Conservation (phyloP, 176 grass and related monocot species). For the Puya raimondii region DNA sequence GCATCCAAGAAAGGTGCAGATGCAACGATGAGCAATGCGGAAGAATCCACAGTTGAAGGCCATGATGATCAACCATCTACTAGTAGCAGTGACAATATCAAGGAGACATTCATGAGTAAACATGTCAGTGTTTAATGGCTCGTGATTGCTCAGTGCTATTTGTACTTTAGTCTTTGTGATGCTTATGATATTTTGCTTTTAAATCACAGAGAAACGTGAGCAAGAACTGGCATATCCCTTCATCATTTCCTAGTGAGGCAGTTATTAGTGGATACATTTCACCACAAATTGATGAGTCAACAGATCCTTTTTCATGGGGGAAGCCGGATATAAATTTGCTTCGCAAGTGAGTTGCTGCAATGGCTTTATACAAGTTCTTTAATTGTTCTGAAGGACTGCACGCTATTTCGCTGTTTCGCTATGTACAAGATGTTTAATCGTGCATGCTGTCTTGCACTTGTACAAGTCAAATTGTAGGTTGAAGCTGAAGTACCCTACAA, state of each 20-base stretch:
- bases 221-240: conserved; percentile 94
- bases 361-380: background rate
- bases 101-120: conserved; percentile 78
- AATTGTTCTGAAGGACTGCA: background rate
- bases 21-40: conserved; percentile 24
- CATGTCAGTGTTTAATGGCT: conserved; percentile 50
- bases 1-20: conserved; percentile 24
- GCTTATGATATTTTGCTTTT: conserved; percentile 20
- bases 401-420: background rate
- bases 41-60: conserved; percentile 23
- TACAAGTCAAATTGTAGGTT: no score
- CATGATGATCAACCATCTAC: conserved; percentile 39
- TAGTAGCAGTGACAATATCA: conserved; percentile 34
- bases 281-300: conserved; percentile 87
- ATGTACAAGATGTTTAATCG: background rate
- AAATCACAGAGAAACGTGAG: conserved; percentile 80
- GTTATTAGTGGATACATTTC: conserved; percentile 67
- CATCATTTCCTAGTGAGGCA: conserved; percentile 73
- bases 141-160: background rate
- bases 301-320: conserved; percentile 77
- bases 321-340: conserved; percentile 81
- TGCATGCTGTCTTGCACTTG: no score
- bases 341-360: conserved; percentile 57
- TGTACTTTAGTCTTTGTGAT: conserved; percentile 11
- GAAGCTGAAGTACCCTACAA: no score